A percentile compares a stretch with the other conserved stretches of the same genome.
Conservation (phyloP, 345 rosid species). For the Clausena lansium region DNA sequence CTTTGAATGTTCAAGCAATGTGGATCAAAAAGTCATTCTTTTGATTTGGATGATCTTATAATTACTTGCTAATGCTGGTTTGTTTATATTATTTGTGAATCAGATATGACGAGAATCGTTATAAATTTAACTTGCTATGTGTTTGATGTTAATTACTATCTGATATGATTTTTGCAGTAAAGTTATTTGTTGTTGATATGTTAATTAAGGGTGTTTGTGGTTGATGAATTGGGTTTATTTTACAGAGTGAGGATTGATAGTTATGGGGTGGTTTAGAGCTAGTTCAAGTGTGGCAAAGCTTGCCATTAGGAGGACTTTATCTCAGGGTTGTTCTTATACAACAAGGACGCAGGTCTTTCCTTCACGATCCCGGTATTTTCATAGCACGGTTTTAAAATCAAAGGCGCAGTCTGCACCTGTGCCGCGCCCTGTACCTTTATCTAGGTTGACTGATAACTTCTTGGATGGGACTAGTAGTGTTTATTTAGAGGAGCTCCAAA, state of each 20-base stretch:
- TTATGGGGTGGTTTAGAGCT: conserved; percentile 73
- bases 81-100: neutral
- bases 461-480: conserved; percentile 80
- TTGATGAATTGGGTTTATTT: neutral
- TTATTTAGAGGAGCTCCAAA: conserved; percentile 73
- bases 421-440: conserved; percentile 75
- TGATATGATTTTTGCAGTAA: neutral
- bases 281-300: conserved; percentile 57
- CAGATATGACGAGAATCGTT: neutral
- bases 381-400: conserved; percentile 47
- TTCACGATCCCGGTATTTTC: conserved; percentile 44
- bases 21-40: conserved; percentile 1
- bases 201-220: neutral
- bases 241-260: conserved; percentile 21
- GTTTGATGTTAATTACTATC: neutral
- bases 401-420: conserved; percentile 65
- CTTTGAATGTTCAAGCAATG: neutral
- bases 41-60: neutral
- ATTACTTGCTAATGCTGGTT: neutral
- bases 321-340: conserved; percentile 45
- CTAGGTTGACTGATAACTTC: conserved; percentile 74
- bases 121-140: neutral
- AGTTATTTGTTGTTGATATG: neutral
- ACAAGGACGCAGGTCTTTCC: conserved; percentile 44
- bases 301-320: conserved; percentile 60